phyloP scores from a whole-genome alignment of 768 basidiomycete species.

The Leucogyrophana mollusca region DNA sequence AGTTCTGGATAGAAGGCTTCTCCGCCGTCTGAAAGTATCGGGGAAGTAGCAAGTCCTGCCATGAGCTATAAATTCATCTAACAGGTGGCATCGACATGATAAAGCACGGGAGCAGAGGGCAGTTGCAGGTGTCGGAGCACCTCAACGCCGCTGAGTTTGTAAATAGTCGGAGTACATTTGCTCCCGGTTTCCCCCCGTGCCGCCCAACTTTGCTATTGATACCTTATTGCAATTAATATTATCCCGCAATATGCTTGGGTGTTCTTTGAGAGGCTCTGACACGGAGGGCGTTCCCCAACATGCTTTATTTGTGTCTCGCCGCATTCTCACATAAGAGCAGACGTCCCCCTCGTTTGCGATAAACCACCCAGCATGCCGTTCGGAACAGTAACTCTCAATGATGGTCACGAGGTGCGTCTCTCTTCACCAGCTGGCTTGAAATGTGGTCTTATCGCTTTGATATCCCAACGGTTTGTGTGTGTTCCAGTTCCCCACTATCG shows the following conservation, averaged over 20 bases:
- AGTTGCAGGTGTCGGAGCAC: too few relatives aligned
- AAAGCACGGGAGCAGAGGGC: too few relatives aligned
- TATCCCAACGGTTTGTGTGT: not conserved
- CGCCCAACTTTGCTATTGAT: too few relatives aligned
- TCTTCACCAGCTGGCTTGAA: too few relatives aligned
- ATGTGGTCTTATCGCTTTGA: not conserved
- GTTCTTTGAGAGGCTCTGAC: too few relatives aligned
- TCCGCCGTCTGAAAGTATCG: not conserved
- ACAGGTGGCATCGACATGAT: too few relatives aligned
- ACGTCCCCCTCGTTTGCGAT: not conserved
- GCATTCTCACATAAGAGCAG: conserved; percentile 9
- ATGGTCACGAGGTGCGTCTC: conserved; percentile 36
- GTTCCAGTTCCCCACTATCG: conserved; percentile 56
- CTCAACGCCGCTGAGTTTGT: not conserved
- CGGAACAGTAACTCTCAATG: conserved; percentile 35
- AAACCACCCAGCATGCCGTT: conserved; percentile 35
- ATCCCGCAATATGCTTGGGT: too few relatives aligned
- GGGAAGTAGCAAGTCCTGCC: not conserved
- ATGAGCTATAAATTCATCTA: not conserved
- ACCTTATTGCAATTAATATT: too few relatives aligned
- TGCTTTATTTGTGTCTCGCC: conserved; percentile 7
- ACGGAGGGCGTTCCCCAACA: too few relatives aligned
- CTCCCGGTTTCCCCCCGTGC: not conserved
- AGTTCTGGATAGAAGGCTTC: conserved; percentile 10
- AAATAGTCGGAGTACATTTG: not conserved